Evolutionary conservation across 179 eudicot genomes (phyloP).

Genomic region (Drosera spatulata): DNA sequence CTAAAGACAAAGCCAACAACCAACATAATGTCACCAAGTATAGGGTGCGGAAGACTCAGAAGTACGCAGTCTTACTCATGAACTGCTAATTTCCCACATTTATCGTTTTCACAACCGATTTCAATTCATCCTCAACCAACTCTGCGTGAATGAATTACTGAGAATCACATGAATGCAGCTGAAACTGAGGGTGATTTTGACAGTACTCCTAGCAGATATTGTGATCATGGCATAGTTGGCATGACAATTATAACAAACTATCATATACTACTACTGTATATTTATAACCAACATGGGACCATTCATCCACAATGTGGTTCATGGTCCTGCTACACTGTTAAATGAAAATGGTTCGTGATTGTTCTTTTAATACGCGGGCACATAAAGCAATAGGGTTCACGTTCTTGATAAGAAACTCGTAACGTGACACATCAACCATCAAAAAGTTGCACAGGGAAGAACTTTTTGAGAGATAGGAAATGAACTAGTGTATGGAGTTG

Average conservation of each 20-base stretch:
- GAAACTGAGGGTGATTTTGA: constrained; percentile 8
- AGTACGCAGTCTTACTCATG: too few species aligned
- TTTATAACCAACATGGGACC: not conserved
- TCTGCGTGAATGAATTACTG: too few species aligned
- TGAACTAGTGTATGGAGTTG: too few species aligned
- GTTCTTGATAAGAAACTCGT: not conserved
- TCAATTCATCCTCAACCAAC: too few species aligned
- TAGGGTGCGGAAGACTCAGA: too few species aligned
- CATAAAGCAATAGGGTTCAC: not conserved
- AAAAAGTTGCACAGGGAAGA: not conserved
- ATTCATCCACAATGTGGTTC: not conserved
- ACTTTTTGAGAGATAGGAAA: too few species aligned
- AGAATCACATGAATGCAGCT: not conserved
- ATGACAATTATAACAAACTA: constrained; percentile 11
- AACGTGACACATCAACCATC: not conserved
- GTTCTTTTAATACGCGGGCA: not conserved
- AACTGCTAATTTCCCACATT: too few species aligned
- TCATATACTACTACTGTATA: not conserved
- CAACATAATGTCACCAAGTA: too few species aligned
- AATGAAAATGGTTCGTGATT: not conserved
- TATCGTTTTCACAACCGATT: too few species aligned
- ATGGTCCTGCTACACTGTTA: not conserved
- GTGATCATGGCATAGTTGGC: not conserved
- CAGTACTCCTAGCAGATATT: constrained; percentile 13
- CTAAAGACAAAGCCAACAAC: too few species aligned